These are phyloP conservation scores for Collybia sp. DNA, from an alignment of 768 basidiomycete species.

Conservation along the genomic window DNA sequence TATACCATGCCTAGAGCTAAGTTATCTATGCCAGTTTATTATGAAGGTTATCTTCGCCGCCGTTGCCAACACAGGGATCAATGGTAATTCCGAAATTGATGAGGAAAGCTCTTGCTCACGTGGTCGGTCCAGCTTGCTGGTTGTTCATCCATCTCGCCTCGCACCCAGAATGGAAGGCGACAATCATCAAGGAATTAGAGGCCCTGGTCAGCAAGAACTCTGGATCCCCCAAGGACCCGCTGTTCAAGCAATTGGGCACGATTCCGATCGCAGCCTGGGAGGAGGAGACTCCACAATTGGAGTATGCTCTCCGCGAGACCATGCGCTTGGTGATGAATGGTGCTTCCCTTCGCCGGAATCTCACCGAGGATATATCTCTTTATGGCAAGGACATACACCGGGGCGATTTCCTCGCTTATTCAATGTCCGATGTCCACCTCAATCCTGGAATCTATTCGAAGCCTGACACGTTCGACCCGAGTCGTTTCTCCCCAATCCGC, in stretches of 20 bases:
- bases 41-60: not conserved
- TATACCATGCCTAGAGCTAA: not conserved
- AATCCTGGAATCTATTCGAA: not conserved
- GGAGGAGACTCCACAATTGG: conserved; percentile 4
- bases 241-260: conserved; percentile 5
- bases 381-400: not conserved
- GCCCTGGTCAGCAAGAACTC: not conserved
- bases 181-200: not conserved
- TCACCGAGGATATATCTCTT: conserved; percentile 1
- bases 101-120: not conserved
- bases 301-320: conserved; percentile 6
- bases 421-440: not conserved
- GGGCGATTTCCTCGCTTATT: not conserved
- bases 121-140: not conserved
- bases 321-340: conserved; percentile 4
- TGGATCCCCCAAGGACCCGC: not conserved
- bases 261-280: conserved; percentile 10
- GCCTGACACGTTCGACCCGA: not conserved
- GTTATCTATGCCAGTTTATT: not conserved
- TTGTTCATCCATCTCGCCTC: not conserved
- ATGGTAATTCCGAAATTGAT: not conserved
- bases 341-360: conserved; percentile 7
- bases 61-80: not conserved
- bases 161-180: not conserved
- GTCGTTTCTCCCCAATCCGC: not conserved